phyloP scores from a whole-genome alignment of 1,284 basidiomycete genomes.

The Rhodofomes roseus region DNA sequence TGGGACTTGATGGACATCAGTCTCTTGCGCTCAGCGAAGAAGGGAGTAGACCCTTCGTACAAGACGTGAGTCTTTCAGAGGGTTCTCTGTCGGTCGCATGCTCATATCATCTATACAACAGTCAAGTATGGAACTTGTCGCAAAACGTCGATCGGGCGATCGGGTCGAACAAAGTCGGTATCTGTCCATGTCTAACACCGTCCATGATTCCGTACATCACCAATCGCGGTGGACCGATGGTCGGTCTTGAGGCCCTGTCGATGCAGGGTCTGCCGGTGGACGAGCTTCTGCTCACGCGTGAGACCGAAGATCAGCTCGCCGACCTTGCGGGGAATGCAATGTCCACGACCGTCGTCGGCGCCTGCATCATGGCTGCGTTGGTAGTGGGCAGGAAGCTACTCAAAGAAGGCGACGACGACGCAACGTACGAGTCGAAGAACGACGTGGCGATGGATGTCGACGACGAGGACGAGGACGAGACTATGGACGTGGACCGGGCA shows the following conservation, averaged over 20 bases:
- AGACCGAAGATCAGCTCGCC: conserved; percentile 90
- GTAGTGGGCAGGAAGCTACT: conserved; percentile 64
- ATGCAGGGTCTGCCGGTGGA: conserved; percentile 93
- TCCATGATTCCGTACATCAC: conserved; percentile 97
- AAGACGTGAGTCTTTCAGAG: conserved; percentile 61
- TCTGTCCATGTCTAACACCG: conserved; percentile 90
- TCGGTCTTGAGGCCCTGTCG: conserved; percentile 88
- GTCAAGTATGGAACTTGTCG: conserved; percentile 94
- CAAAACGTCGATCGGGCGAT: conserved; percentile 94
- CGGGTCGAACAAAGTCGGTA: conserved; percentile 76
- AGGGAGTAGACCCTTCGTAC: conserved; percentile 80
- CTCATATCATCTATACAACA: conserved; percentile 24
- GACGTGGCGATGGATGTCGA: conserved; percentile 35
- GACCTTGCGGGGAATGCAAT: conserved; percentile 96
- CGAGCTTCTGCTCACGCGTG: conserved; percentile 87
- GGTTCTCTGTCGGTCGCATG: background rate
- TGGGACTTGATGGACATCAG: conserved; percentile 94
- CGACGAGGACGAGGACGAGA: conserved; percentile 26
- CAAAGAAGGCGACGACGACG: conserved; percentile 56
- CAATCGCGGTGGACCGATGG: conserved; percentile 94
- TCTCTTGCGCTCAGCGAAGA: conserved; percentile 75
- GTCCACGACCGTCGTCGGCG: conserved; percentile 94
- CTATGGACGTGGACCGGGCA: conserved; percentile 23
- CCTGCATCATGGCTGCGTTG: conserved; percentile 84
- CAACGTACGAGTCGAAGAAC: conserved; percentile 60